Evolutionary conservation across 306 rosid genomes (phyloP), one percentile per base, ranked within the genome.

Genomic region (Betula pendula): DNA sequence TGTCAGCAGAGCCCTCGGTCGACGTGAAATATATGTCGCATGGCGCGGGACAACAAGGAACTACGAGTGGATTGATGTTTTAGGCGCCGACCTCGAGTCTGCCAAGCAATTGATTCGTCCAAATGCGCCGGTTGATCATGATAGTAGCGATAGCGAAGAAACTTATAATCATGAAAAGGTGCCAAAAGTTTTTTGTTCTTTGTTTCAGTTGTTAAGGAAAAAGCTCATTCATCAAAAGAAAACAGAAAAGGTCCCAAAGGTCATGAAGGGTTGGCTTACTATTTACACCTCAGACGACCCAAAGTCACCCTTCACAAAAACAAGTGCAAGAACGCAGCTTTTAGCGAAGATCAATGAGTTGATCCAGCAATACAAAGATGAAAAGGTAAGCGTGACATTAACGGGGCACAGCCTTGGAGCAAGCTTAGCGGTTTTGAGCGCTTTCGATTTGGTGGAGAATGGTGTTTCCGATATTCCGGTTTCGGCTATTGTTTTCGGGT

Each of bases 351-450:
- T 92, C 14, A 81, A 85, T 12, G 70, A 33, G n/a, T 68, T 88
- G 44, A 25, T 60, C 16, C 8, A 74, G 0, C 62, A 70, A 6
- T 88, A 88, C 82, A 84, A 81, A 27, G 84, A 79, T 0, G 93
- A 92, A 77, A 82, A 79, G 15, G 82, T 88, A 0, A 90, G 93
- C 66, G 79, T 92, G 25, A 43, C 84, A 0, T 8, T 88, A 1
- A 81, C 77, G 0, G 96, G 97, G 1, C 92, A 90, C 38, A 92
- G 96, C 55, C 85, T 90, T 0, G 97, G 97, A 0, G 96, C 96
- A 2, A 42, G 82, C 44, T 55, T 92, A 2, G 81, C 96, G 1
- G 65, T 86, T 8, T 51, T 92, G 1, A 55, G 85, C 59, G 93
- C 83, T 0, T 87, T 90, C 17, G 96, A 92, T 47, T 43, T 87